Evolutionary conservation across 257 asterid species (phyloP), one percentile per base, ranked within the genome.

Genomic region (Agastache rugosa): DNA sequence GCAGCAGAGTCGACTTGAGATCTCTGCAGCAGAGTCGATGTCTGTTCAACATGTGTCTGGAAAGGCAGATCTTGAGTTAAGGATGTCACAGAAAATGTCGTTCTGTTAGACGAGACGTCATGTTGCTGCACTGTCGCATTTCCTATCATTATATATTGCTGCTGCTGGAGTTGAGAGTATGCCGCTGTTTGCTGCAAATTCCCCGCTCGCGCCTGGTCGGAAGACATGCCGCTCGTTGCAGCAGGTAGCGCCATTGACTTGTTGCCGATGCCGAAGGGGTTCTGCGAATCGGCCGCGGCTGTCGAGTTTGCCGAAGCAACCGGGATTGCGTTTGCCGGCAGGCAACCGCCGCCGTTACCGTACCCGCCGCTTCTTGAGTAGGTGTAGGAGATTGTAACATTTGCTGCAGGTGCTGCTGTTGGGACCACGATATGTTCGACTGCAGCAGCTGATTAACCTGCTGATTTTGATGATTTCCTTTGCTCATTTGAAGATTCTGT

Each of bases 1-100:
- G 97, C n/a, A n/a, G n/a, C n/a, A n/a, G n/a, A n/a, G n/a, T n/a
- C n/a, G 56, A 93, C 93, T 71, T 88, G 96, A 53, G 84, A 66
- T 82, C 89, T 86, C 72, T 87, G 94, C 79, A 80, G 65, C 3
- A 82, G 69, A 74, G 67, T 78, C 22, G 86, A 68, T 51, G 83
- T 88, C 20, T 85, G 92, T 45, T 89, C 92, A 10, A 77, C 77
- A 12, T 85, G 89, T 71, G 86, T 91, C 87, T 85, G 97, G 82
- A 84, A 86, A 59, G 80, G 85, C 67, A 84, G 25, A 29, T 91
- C 96, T 76, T 85, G 96, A 54, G 86, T 80, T 39, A 81, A 69
- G 37, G 98, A 82, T 15, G 89, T 70, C 34, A 77, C 23, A 23
- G 91, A 91, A 62, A 84, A 84, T 22, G 91, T 35, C 35, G 63